A percentile compares a stretch with the other conserved stretches of the same genome.
Evolutionary conservation across 108 stramenopile genomes (phyloP).

Genomic region (Pseudonitzschia delicatissima): DNA sequence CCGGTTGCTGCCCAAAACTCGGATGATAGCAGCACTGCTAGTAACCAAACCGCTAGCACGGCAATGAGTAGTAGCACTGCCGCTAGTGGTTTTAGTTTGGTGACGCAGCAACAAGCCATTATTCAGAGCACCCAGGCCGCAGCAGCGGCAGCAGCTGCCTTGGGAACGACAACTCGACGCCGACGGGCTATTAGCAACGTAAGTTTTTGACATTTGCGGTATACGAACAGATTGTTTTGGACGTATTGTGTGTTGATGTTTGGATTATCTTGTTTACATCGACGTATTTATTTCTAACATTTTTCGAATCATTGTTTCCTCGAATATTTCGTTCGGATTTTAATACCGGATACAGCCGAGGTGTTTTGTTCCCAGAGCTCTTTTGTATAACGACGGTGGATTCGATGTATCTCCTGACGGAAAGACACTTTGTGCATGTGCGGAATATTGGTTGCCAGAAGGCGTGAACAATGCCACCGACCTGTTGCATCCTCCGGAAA

Average conservation of each 20-base stretch:
- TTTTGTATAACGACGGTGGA: constrained; percentile 96
- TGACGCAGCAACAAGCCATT: neutral
- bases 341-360: constrained; percentile 39
- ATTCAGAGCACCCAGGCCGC: no score
- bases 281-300: no score
- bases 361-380: constrained; percentile 73
- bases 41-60: neutral
- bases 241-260: neutral
- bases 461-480: constrained; percentile 78
- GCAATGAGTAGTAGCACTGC: neutral
- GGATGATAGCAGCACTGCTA: neutral
- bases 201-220: constrained; percentile 33
- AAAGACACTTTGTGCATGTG: constrained; percentile 83
- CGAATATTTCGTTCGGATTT: neutral
- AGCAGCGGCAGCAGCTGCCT: neutral
- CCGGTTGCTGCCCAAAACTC: neutral
- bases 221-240: neutral
- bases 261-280: no score
- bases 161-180: constrained; percentile 12
- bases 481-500: constrained; percentile 34
- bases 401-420: constrained; percentile 93
- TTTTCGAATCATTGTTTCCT: no score
- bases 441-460: constrained; percentile 83
- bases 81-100: neutral
- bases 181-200: constrained; percentile 47